Conservation (phyloP, 208 protist genomes). For the Crithidia thermophila region DNA sequence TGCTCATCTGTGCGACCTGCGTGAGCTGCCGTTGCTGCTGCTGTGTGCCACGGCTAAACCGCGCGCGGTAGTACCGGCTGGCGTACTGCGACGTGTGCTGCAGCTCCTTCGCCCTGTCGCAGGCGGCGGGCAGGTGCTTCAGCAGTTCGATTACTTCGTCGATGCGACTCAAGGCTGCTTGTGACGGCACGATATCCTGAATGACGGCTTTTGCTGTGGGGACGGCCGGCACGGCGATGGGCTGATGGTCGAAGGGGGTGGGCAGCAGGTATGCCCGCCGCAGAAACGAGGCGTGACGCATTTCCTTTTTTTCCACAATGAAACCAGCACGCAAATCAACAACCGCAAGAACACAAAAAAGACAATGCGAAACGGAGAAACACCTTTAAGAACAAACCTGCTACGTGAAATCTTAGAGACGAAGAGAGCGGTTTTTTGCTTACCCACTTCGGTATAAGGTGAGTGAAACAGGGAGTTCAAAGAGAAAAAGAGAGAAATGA, state of each 20-base stretch:
- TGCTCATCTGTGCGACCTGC: conserved; percentile 1
- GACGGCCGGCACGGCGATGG: conserved; percentile 40
- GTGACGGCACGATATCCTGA: conserved; percentile 22
- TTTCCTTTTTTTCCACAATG: neutral
- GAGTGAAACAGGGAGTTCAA: too few species aligned
- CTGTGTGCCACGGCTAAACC: conserved; percentile 56
- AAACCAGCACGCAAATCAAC: neutral
- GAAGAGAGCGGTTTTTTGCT: too few species aligned
- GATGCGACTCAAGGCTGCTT: conserved; percentile 28
- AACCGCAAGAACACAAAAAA: too few species aligned
- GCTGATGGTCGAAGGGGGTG: conserved; percentile 76
- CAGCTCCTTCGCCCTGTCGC: conserved; percentile 52
- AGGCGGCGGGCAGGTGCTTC: conserved; percentile 45
- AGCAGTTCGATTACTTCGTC: conserved; percentile 63
- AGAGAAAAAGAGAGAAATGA: too few species aligned
- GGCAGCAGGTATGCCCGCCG: conserved; percentile 32
- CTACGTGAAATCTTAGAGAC: too few species aligned
- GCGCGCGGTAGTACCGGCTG: conserved; percentile 69
- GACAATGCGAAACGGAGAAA: too few species aligned
- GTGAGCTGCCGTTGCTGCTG: conserved; percentile 38
- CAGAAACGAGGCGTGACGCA: neutral
- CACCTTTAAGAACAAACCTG: too few species aligned
- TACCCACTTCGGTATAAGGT: too few species aligned
- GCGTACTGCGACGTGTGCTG: conserved; percentile 52
- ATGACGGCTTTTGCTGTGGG: conserved; percentile 20